Percentiles rank a stretch among this genome's conserved stretches.
Evolutionary conservation across 2,329 filamentous ascomycete genomes (phyloP).

Genomic region (Cryphonectria carpinicola): DNA sequence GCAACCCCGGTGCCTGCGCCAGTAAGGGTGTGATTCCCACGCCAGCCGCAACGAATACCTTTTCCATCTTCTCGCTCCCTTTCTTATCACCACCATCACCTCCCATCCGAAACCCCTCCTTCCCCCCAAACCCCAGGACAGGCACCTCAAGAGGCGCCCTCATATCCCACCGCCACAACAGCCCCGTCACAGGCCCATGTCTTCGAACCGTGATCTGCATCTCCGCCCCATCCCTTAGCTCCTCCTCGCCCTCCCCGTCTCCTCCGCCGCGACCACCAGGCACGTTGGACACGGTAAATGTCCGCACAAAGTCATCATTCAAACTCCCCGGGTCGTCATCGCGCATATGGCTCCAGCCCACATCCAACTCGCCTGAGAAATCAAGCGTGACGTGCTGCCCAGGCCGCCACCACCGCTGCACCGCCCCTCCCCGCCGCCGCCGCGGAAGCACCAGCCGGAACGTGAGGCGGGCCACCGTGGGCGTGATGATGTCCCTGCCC

Average conservation of each 20-base stretch:
- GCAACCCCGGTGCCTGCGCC: slow-evolving; percentile 60
- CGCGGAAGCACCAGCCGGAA: slow-evolving; percentile 41
- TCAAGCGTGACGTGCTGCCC: slow-evolving; percentile 81
- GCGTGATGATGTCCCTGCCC: slow-evolving; percentile 63
- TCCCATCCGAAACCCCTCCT: slow-evolving; percentile 47
- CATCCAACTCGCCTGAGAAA: slow-evolving; percentile 69
- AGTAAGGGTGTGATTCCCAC: slow-evolving; percentile 84
- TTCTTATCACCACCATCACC: slow-evolving; percentile 35
- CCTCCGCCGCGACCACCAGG: slow-evolving; percentile 40
- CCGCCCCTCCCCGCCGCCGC: slow-evolving; percentile 21
- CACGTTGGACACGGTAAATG: slow-evolving; percentile 76
- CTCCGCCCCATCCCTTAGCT: slow-evolving; percentile 43
- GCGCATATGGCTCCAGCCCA: slow-evolving; percentile 82
- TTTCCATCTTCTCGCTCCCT: slow-evolving; percentile 35
- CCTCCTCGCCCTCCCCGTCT: slow-evolving; percentile 25
- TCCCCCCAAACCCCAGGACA: slow-evolving; percentile 74
- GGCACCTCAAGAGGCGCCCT: slow-evolving; percentile 63
- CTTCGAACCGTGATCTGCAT: slow-evolving; percentile 75
- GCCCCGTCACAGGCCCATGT: slow-evolving; percentile 69
- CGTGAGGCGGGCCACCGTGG: slow-evolving; percentile 67
- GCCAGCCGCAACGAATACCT: slow-evolving; percentile 73
- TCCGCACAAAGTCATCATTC: slow-evolving; percentile 84
- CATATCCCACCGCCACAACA: slow-evolving; percentile 64
- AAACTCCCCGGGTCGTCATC: slow-evolving; percentile 78
- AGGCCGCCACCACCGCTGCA: slow-evolving; percentile 54